These are phyloP conservation scores for Lachancea thermotolerans DNA, from an alignment of 805 yeast genomes.

Conservation along the genomic window DNA sequence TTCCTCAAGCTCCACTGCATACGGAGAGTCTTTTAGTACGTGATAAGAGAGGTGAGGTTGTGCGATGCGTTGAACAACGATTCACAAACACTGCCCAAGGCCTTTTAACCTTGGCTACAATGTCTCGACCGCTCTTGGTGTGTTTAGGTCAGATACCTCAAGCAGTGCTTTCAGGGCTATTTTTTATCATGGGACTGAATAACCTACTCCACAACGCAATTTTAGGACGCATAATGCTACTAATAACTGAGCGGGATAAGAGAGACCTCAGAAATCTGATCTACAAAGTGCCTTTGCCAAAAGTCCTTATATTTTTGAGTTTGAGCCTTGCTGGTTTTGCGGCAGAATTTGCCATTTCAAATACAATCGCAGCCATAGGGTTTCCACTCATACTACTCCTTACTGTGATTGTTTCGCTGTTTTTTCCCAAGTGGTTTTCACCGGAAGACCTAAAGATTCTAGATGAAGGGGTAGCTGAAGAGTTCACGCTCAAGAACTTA, in stretches of 20 bases:
- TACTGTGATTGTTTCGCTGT: slow-evolving; percentile 55
- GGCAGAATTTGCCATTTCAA: slow-evolving; percentile 78
- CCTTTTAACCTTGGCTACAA: slow-evolving; percentile 70
- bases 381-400: slow-evolving; percentile 78
- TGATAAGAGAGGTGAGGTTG: slow-evolving; percentile 28
- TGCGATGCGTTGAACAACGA: slow-evolving; percentile 80
- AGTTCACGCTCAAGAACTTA: slow-evolving; percentile 44
- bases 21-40: slow-evolving; percentile 64
- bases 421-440: slow-evolving; percentile 60
- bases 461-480: slow-evolving; percentile 61
- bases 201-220: slow-evolving; percentile 68
- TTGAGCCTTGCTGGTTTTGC: slow-evolving; percentile 63
- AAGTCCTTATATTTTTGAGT: slow-evolving; percentile 46
- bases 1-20: slow-evolving; percentile 96
- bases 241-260: slow-evolving; percentile 51
- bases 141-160: slow-evolving; percentile 86
- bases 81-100: slow-evolving; percentile 84
- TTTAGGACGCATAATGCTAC: slow-evolving; percentile 51
- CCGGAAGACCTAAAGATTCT: slow-evolving; percentile 50
- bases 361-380: slow-evolving; percentile 87
- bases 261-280: slow-evolving; percentile 30
- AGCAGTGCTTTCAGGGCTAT: slow-evolving; percentile 85
- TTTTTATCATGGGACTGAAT: slow-evolving; percentile 86
- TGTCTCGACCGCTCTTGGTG: slow-evolving; percentile 79
- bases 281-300: slow-evolving; percentile 27